Conservation (phyloP, 176 grass and related monocot species). For the Oryza officinalis region DNA sequence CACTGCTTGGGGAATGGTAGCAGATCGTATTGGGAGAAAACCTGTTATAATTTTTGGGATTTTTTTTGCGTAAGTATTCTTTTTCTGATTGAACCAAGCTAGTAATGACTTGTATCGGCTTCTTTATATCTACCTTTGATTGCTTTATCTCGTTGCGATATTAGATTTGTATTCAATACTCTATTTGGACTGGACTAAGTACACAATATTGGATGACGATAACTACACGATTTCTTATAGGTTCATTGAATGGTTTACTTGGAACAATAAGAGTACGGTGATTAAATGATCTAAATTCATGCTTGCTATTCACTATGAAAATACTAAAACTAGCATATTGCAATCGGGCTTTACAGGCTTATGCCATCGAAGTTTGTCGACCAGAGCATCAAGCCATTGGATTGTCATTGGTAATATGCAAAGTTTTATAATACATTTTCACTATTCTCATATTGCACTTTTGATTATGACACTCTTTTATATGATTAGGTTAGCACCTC, state of each 20-base stretch:
- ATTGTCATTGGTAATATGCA: constrained; percentile 66
- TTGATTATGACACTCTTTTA: too few relatives aligned
- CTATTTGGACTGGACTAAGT: constrained; percentile 87
- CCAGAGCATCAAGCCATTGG: constrained; percentile 77
- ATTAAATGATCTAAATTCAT: neutral
- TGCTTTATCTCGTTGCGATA: neutral
- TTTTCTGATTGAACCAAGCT: neutral
- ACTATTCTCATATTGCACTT: too few relatives aligned
- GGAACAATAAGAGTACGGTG: constrained; percentile 75
- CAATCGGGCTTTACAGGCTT: constrained; percentile 54
- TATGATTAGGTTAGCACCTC: too few relatives aligned
- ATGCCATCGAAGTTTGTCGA: constrained; percentile 81
- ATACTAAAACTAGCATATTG: neutral
- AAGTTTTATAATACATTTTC: too few relatives aligned
- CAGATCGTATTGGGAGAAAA: constrained; percentile 84
- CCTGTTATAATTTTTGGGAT: constrained; percentile 77
- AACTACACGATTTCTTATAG: constrained; percentile 75
- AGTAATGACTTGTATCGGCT: too few relatives aligned
- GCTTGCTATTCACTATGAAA: neutral
- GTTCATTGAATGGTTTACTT: constrained; percentile 81
- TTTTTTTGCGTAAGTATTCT: constrained; percentile 67
- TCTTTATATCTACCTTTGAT: neutral
- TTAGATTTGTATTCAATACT: constrained; percentile 80
- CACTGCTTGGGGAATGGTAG: constrained; percentile 72
- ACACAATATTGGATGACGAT: constrained; percentile 87